Evolutionary conservation across 106 monocot genomes (phyloP).

Genomic region (Dendrobium officinale): DNA sequence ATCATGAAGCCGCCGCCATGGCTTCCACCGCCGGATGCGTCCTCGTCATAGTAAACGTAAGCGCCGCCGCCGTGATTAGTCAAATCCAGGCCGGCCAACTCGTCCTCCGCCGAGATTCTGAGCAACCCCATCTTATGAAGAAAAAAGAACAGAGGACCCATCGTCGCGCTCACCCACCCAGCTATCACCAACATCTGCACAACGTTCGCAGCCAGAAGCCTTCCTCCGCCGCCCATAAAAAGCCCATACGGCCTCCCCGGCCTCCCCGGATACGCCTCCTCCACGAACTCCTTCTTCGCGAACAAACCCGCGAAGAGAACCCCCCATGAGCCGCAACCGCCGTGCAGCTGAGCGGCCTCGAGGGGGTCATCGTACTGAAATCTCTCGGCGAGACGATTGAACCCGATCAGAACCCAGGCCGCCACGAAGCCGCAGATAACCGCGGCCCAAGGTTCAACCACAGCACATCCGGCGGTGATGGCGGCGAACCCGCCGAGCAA

Average conservation of each 20-base stretch:
- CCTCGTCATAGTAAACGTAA: conserved; percentile 10
- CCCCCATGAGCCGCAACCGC: conserved; percentile 22
- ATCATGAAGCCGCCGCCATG: conserved; percentile 7
- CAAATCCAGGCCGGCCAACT: conserved; percentile 19
- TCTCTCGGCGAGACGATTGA: conserved; percentile 15
- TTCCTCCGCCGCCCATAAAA: conserved; percentile 22
- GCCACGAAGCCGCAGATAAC: conserved; percentile 23
- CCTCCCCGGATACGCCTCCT: conserved; percentile 18
- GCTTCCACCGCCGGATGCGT: background rate
- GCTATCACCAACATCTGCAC: conserved; percentile 16
- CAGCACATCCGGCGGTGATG: conserved; percentile 20
- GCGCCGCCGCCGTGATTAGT: conserved; percentile 18
- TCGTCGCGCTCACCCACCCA: conserved; percentile 20
- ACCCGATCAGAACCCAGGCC: conserved; percentile 15
- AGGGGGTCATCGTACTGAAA: conserved; percentile 21
- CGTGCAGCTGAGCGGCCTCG: conserved; percentile 27
- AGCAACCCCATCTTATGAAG: conserved; percentile 11
- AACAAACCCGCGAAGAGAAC: conserved; percentile 16
- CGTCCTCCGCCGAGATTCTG: conserved; percentile 19
- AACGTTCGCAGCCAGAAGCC: conserved; percentile 13
- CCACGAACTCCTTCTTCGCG: conserved; percentile 12
- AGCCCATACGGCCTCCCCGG: conserved; percentile 14
- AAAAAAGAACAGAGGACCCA: conserved; percentile 14
- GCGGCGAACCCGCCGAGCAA: conserved; percentile 23
- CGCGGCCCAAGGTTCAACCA: conserved; percentile 17